Evolutionary conservation across 306 rosid genomes (phyloP), one percentile per base, ranked within the genome.

Genomic region (Ceratonia siliqua): DNA sequence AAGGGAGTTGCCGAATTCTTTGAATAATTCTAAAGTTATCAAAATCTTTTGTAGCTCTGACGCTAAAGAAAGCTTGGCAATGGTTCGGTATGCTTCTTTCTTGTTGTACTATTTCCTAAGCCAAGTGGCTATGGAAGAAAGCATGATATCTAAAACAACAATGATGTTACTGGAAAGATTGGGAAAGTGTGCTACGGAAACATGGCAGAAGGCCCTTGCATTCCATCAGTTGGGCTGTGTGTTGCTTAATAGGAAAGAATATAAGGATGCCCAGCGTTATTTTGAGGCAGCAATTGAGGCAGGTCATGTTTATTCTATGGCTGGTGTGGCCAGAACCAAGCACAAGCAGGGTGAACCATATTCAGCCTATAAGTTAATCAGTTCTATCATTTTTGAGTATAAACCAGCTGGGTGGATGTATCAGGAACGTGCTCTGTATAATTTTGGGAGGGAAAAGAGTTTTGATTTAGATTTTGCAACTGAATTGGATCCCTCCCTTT

Each of bases 361-460:
- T 84, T 86, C 96, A 2, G 96, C 97, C 2, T 88, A 88, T 38
- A 88, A 84, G 77, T 59, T 88, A 66, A 86, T 92, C 64, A 83
- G 89, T 77, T 89, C 93, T 33, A 78, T 90, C 53, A 85, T 90
- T 20, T 85, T 85, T 5, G 89, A 83, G 81, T 59, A 85, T 73
- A 89, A 78, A 64, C 92, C 90, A 38, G 89, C 79, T 2, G 97
- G 97, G 59, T 92, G 97, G 97, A 92, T 92, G 97, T 89, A 86
- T 74, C 96, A 92, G 78, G 97, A 90, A 70, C 85, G 96, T 17
- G 85, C 96, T 28, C 72, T 92, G 12, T 90, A 92, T 72, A 86
- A 85, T 24, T 76, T 85, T 30, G 97, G 97, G 53, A 89, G 75
- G 68, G 97, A 89, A 43, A 92, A 85, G 83, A 59, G 77, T 61